Evolutionary conservation across 2,329 filamentous ascomycete species (phyloP), one percentile per base, ranked within the genome.

Genomic region (Fusarium sp.): DNA sequence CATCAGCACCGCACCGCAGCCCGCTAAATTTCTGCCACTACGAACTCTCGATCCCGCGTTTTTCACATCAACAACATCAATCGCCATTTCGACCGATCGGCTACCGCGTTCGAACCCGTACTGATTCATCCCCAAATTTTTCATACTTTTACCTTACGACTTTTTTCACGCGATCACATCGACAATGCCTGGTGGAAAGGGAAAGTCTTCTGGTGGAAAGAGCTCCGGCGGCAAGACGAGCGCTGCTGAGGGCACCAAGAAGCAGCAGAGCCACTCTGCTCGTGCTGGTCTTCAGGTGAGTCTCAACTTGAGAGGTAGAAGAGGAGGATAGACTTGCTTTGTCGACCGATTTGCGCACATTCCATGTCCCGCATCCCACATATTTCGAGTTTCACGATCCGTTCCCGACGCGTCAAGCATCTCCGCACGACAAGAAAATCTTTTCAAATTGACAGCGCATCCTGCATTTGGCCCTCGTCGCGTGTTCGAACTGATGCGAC

Each of bases 231-330:
- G 93, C 78, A 96, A 96, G 88, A 88, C 87, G 55, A 86, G 86
- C 69, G 85, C 80, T 79, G 91, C 80, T 79, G 91, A 91, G 76
- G 89, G 88, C 61, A 86, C 91, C 82, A 93, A 93, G 87, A 97
- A 97, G 88, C 92, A 93, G 81, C 93, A 97, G 86, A 97, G 96
- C 86, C 95, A 97, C 88, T 97, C 95, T 79, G 94, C 94, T 81
- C 95, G 96, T 84, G 95, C 95, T 82, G 95, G 95, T 82, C 90
- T 98, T 78, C 95, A 98, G 92, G 95, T 98, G 88, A 89, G 93
- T 77, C 55, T 73, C 30, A 33, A 44, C 50, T 48, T 26, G 28
- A 36, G 41, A 59, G 70, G 48, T 30, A 28, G 33, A 38, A 48
- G 61, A 63, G 54, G 57, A 63, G 44, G 58, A 62, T 38, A 56